Conservation (phyloP, 169 alveolate genomes). For the Plasmodium inui region DNA sequence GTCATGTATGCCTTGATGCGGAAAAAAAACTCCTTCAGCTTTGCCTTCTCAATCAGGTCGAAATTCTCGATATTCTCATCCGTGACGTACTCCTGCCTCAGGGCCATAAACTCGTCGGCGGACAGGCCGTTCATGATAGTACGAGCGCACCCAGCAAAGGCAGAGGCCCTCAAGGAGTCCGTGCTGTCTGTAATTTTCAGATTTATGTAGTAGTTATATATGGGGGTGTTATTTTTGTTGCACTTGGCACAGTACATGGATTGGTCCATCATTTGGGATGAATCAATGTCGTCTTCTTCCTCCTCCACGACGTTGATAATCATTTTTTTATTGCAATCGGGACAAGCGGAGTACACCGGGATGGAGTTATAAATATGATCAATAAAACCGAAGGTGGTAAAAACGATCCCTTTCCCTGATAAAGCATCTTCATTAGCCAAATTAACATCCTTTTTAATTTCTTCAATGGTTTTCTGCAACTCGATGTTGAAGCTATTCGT, state of each 20-base stretch:
- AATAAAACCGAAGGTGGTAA: conserved; percentile 73
- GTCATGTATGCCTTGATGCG: conserved; percentile 67
- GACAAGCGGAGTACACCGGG: conserved; percentile 79
- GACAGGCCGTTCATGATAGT: conserved; percentile 73
- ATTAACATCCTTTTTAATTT: conserved; percentile 72
- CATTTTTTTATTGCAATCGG: conserved; percentile 83
- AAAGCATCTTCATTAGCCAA: conserved; percentile 50
- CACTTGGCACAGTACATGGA: conserved; percentile 82
- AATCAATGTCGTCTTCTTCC: background rate
- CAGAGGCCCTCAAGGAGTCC: conserved; percentile 81
- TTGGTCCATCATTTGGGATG: conserved; percentile 5
- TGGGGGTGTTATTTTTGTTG: conserved; percentile 74
- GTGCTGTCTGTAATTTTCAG: conserved; percentile 83
- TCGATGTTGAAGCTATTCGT: background rate
- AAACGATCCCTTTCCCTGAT: conserved; percentile 76
- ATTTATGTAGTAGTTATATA: conserved; percentile 79
- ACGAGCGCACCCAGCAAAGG: conserved; percentile 79
- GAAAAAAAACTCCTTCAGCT: conserved; percentile 54
- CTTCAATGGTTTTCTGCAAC: conserved; percentile 68
- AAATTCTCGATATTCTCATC: conserved; percentile 63
- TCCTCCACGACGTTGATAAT: conserved; percentile 46
- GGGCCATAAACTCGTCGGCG: conserved; percentile 58
- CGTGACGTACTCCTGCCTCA: conserved; percentile 40
- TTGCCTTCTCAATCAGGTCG: conserved; percentile 41
- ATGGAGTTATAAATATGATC: conserved; percentile 55